A percentile compares a stretch with the other conserved stretches of the same genome.
Conservation (phyloP, 2,329 filamentous ascomycete species). For the Alternaria brassicicola region DNA sequence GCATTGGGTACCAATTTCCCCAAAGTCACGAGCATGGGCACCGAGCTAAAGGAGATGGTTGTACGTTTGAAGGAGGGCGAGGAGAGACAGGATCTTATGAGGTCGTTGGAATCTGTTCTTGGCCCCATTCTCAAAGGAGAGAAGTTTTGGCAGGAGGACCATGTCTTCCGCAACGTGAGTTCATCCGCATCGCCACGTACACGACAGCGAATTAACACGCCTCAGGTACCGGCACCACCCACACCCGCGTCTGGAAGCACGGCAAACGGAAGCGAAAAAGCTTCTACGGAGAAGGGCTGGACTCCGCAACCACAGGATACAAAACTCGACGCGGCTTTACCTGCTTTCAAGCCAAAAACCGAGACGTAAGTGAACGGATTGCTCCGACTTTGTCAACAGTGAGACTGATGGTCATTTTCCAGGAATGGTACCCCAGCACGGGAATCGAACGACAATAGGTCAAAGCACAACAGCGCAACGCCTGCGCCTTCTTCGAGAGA, state of each 20-base stretch:
- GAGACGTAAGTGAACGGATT: constrained; percentile 34
- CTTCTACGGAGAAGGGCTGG: constrained; percentile 45
- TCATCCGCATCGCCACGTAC: background rate
- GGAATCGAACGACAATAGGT: constrained; percentile 20
- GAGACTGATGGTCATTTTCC: constrained; percentile 21
- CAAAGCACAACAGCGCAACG: constrained; percentile 18
- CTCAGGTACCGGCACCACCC: constrained; percentile 31
- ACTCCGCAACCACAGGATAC: constrained; percentile 52
- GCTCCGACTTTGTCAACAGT: background rate
- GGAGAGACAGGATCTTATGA: constrained; percentile 73
- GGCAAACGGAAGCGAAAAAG: constrained; percentile 40
- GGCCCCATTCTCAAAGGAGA: constrained; percentile 72
- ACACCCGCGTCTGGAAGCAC: constrained; percentile 24
- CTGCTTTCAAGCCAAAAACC: constrained; percentile 66
- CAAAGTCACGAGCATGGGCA: constrained; percentile 85
- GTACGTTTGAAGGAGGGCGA: constrained; percentile 63
- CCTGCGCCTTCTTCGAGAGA: constrained; percentile 28
- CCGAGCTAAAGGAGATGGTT: constrained; percentile 69
- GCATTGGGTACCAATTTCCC: constrained; percentile 82
- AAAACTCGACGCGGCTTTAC: constrained; percentile 61
- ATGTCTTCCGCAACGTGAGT: constrained; percentile 72
- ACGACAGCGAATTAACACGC: constrained; percentile 15
- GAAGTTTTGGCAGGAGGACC: constrained; percentile 73
- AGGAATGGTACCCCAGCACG: constrained; percentile 37
- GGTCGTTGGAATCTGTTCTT: constrained; percentile 73